Conservation (phyloP, 345 rosid species). For the Lepidium africanum region DNA sequence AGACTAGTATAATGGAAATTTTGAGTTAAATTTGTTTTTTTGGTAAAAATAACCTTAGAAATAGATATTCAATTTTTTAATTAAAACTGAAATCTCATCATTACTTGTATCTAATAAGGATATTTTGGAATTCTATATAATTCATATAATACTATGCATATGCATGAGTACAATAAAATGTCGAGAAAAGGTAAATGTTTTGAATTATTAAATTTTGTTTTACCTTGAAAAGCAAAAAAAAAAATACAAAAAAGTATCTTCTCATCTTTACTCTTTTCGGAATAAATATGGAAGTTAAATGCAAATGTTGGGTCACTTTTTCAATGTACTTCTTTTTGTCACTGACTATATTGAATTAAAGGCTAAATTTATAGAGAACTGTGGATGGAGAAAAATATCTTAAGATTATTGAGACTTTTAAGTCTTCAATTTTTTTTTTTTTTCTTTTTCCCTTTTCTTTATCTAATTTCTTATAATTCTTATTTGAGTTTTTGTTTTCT, state of each 20-base stretch:
- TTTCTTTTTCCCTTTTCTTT: background rate
- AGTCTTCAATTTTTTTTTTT: background rate
- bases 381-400: conserved; percentile 15
- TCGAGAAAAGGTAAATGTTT: background rate
- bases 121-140: no score
- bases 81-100: no score
- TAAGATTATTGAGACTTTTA: conserved; percentile 14
- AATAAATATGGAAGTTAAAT: background rate
- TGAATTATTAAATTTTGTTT: background rate
- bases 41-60: no score
- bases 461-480: conserved; percentile 5
- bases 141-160: no score
- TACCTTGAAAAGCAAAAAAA: background rate
- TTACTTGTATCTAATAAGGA: no score
- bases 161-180: background rate
- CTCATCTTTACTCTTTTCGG: background rate
- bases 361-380: background rate
- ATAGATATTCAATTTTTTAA: no score
- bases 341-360: conserved; percentile 5
- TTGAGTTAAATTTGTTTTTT: no score
- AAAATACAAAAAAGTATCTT: background rate
- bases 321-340: conserved; percentile 14
- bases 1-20: no score
- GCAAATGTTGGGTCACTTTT: conserved; percentile 8
- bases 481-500: conserved; percentile 15